A percentile compares a stretch with the other conserved stretches of the same genome.
These are phyloP conservation scores for Mixia osmundae DNA, from an alignment of 1,284 basidiomycete species.

Conservation along the genomic window DNA sequence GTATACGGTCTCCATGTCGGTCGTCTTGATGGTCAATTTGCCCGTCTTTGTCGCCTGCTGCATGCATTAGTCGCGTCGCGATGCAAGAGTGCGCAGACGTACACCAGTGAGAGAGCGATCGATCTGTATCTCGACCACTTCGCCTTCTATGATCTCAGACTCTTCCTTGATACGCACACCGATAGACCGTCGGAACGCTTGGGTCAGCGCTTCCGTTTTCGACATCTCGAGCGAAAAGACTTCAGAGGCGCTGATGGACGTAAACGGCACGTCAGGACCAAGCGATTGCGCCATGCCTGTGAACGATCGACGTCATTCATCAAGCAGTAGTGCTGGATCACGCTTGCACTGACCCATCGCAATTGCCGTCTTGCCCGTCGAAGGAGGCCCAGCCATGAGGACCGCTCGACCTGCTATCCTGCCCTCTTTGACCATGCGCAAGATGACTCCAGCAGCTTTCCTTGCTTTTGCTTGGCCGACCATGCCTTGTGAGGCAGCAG, in stretches of 20 bases:
- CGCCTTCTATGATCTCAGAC: conserved; percentile 89
- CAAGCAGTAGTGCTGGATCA: neutral
- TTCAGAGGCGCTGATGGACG: conserved; percentile 87
- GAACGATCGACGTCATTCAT: neutral
- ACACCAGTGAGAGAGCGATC: conserved; percentile 87
- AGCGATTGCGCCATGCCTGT: conserved; percentile 91
- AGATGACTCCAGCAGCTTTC: conserved; percentile 87
- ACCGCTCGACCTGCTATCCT: conserved; percentile 85
- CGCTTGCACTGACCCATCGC: conserved; percentile 49
- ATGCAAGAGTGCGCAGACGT: no score
- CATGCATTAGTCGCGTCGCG: conserved; percentile 3
- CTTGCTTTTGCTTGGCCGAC: conserved; percentile 86
- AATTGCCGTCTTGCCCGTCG: conserved; percentile 92
- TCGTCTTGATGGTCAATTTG: conserved; percentile 91
- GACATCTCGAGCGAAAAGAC: conserved; percentile 91
- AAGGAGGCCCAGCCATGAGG: conserved; percentile 85
- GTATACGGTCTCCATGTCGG: conserved; percentile 99
- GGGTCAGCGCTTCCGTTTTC: conserved; percentile 92
- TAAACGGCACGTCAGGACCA: conserved; percentile 84
- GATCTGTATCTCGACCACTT: conserved; percentile 96
- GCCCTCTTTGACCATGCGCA: conserved; percentile 93
- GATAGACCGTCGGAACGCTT: conserved; percentile 83
- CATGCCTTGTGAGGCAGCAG: conserved; percentile 67
- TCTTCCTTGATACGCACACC: conserved; percentile 95
- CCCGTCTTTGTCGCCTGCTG: conserved; percentile 86